A percentile compares a stretch with the other conserved stretches of the same genome.
phyloP scores from a whole-genome alignment of 768 basidiomycete species.

The Exidia glandulosa region DNA sequence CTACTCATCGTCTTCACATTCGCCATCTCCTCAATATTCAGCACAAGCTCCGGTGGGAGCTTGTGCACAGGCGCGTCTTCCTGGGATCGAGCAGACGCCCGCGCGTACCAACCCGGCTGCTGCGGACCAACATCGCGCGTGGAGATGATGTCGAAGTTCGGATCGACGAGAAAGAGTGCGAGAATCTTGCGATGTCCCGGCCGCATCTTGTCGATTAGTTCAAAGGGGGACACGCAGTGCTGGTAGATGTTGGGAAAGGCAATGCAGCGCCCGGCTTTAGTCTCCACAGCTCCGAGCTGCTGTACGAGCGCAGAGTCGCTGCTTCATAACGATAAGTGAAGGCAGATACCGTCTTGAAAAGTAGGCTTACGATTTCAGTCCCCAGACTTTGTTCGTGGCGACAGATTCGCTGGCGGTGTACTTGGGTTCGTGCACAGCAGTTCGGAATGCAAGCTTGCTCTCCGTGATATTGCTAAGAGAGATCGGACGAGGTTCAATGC shows the following conservation, averaged over 20 bases:
- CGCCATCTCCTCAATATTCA: constrained; percentile 28
- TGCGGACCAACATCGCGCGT: constrained; percentile 39
- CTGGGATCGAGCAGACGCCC: constrained; percentile 23
- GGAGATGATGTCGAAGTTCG: constrained; percentile 24
- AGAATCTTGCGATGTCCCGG: constrained; percentile 32
- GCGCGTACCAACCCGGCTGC: constrained; percentile 34
- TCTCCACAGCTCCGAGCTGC: constrained; percentile 23
- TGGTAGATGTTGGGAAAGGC: constrained; percentile 19
- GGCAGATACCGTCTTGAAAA: constrained; percentile 6
- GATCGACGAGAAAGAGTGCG: constrained; percentile 31
- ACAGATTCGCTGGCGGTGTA: constrained; percentile 9
- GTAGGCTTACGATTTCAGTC: constrained; percentile 13
- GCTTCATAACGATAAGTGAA: constrained; percentile 3
- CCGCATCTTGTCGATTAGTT: constrained; percentile 22
- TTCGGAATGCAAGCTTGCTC: constrained; percentile 21
- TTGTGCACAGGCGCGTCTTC: constrained; percentile 22
- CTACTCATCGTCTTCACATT: constrained; percentile 29
- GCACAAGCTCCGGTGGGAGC: constrained; percentile 35
- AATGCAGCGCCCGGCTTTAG: constrained; percentile 22
- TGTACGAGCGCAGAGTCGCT: constrained; percentile 5
- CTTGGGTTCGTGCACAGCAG: constrained; percentile 14
- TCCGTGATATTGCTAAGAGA: constrained; percentile 25
- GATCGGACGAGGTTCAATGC: constrained; percentile 5
- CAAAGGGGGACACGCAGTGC: constrained; percentile 28
- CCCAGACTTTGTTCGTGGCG: constrained; percentile 18